A percentile compares a stretch with the other conserved stretches of the same genome.
Conservation (phyloP, 495 filamentous ascomycete genomes). For the Aspergillus hancockii region DNA sequence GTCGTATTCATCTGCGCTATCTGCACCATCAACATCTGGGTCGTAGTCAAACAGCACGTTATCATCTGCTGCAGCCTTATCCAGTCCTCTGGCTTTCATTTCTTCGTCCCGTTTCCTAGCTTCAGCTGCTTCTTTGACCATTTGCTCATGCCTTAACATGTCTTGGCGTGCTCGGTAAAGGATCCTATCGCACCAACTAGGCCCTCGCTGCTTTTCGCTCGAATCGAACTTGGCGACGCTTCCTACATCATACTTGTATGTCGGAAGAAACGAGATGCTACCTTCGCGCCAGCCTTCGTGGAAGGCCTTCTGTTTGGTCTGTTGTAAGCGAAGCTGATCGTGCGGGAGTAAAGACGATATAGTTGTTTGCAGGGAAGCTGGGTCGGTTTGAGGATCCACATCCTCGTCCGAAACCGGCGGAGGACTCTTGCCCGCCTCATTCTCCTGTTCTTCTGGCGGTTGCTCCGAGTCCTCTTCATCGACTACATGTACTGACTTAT, state of each 20-base stretch:
- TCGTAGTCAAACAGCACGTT: slow-evolving; percentile 89
- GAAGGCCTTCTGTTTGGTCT: slow-evolving; percentile 73
- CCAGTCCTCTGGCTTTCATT: slow-evolving; percentile 77
- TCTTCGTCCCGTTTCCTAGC: slow-evolving; percentile 75
- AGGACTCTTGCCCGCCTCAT: slow-evolving; percentile 10
- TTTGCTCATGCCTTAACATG: slow-evolving; percentile 68
- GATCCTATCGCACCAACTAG: slow-evolving; percentile 98
- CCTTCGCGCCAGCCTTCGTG: slow-evolving; percentile 93
- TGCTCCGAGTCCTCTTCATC: slow-evolving; percentile 16
- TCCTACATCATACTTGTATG: slow-evolving; percentile 97
- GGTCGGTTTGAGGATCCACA: slow-evolving; percentile 53
- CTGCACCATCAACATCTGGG: slow-evolving; percentile 67
- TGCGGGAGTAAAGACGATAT: slow-evolving; percentile 83
- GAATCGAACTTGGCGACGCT: slow-evolving; percentile 91
- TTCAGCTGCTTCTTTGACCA: slow-evolving; percentile 62
- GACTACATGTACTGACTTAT: slow-evolving; percentile 19
- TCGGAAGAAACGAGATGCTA: slow-evolving; percentile 82
- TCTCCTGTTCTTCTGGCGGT: slow-evolving; percentile 6
- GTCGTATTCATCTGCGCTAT: slow-evolving; percentile 63
- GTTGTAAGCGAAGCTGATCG: slow-evolving; percentile 80
- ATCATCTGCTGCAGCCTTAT: slow-evolving; percentile 74
- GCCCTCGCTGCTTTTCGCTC: slow-evolving; percentile 87
- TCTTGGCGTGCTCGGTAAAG: slow-evolving; percentile 77
- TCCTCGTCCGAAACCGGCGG: slow-evolving; percentile 33
- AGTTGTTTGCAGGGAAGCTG: slow-evolving; percentile 76